Evolutionary conservation across 1,284 basidiomycete species (phyloP).

Genomic region (Boletus sp.): DNA sequence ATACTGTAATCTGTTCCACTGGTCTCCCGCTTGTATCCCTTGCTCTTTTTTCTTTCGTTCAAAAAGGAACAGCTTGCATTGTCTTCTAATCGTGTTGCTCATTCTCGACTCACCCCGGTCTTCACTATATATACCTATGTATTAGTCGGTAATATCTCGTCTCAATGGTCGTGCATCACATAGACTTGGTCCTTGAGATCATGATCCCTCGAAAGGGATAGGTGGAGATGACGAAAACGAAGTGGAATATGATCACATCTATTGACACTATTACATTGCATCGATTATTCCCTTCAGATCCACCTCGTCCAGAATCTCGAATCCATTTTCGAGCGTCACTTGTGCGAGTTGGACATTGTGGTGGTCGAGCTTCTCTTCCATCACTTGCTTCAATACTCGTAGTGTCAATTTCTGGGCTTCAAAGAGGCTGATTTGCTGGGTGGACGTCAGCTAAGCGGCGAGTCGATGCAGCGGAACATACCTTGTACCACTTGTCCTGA

Average conservation of each 20-base stretch:
- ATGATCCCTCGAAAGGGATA: neutral
- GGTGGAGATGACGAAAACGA: neutral
- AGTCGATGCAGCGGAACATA: slow-evolving; percentile 35
- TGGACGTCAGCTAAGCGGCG: slow-evolving; percentile 7
- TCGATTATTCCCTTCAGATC: slow-evolving; percentile 83
- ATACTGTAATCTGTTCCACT: slow-evolving; percentile 22
- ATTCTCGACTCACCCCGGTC: neutral
- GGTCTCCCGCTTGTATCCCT: slow-evolving; percentile 24
- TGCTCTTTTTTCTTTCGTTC: slow-evolving; percentile 10
- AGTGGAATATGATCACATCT: slow-evolving; percentile 12
- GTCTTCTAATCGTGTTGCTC: slow-evolving; percentile 12
- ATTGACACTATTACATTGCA: slow-evolving; percentile 56
- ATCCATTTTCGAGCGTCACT: slow-evolving; percentile 79
- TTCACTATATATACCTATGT: slow-evolving; percentile 30
- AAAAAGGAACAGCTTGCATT: slow-evolving; percentile 19
- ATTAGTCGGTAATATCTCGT: slow-evolving; percentile 23
- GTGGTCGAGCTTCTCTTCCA: slow-evolving; percentile 79
- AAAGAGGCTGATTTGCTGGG: slow-evolving; percentile 87
- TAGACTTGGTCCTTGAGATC: neutral
- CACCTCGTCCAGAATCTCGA: slow-evolving; percentile 81
- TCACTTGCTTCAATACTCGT: slow-evolving; percentile 96
- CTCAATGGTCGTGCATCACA: slow-evolving; percentile 8
- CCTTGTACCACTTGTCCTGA: slow-evolving; percentile 98
- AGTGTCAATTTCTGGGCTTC: slow-evolving; percentile 90
- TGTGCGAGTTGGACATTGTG: slow-evolving; percentile 97